A percentile compares a stretch with the other conserved stretches of the same genome.
Evolutionary conservation across 2,329 filamentous ascomycete species (phyloP).

Genomic region (Fusarium veterinarium): DNA sequence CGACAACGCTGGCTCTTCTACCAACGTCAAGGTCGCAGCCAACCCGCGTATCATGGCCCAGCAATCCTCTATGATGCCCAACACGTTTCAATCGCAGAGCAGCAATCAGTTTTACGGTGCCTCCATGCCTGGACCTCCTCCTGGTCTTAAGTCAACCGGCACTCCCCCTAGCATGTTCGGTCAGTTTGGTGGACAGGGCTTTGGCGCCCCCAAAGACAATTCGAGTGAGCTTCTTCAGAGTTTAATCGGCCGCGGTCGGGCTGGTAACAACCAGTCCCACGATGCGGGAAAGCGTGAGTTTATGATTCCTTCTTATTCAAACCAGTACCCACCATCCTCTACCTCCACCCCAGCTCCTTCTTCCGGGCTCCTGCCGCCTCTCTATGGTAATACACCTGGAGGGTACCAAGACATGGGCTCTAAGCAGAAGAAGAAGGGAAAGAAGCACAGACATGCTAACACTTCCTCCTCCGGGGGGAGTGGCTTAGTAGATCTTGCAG

Average conservation of each 20-base stretch:
- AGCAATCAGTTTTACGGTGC: constrained; percentile 81
- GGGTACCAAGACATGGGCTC: constrained; percentile 90
- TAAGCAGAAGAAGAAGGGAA: constrained; percentile 99
- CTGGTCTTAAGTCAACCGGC: constrained; percentile 92
- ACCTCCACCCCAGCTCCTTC: constrained; percentile 87
- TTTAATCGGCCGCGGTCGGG: constrained; percentile 77
- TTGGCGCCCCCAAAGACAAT: constrained; percentile 77
- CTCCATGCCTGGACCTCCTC: constrained; percentile 91
- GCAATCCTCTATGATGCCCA: constrained; percentile 88
- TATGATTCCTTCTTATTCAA: constrained; percentile 91
- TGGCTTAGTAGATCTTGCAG: constrained; percentile 99
- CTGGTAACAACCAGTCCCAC: constrained; percentile 76
- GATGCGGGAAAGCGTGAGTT: constrained; percentile 98
- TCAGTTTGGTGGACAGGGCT: constrained; percentile 82
- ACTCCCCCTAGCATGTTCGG: constrained; percentile 96
- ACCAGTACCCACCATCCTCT: constrained; percentile 84
- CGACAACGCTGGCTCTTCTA: constrained; percentile 66
- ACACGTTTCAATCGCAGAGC: constrained; percentile 68
- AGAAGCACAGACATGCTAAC: constrained; percentile 99
- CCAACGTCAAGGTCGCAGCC: constrained; percentile 78
- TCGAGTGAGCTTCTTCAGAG: constrained; percentile 78
- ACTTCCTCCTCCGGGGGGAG: constrained; percentile 99
- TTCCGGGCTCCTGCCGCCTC: constrained; percentile 89
- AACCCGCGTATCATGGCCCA: constrained; percentile 86
- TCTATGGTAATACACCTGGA: constrained; percentile 88